phyloP scores from a whole-genome alignment of 2,329 filamentous ascomycete species.

The Colletotrichum spinosum region DNA sequence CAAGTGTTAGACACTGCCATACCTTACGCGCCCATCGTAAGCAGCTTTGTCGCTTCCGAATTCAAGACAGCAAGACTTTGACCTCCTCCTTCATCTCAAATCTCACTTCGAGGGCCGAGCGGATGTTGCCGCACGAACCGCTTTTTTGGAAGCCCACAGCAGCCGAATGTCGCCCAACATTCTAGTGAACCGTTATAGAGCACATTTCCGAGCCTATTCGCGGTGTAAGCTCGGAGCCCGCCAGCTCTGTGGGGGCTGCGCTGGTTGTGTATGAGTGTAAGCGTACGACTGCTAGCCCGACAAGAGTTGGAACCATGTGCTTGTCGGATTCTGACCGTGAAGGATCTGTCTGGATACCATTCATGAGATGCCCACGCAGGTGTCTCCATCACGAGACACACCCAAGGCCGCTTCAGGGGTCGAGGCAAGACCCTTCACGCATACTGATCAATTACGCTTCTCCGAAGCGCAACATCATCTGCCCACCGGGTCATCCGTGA shows the following conservation, averaged over 20 bases:
- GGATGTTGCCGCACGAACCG: conserved; percentile 9
- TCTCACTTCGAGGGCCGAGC: conserved; percentile 15
- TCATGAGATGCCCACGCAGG: conserved; percentile 1
- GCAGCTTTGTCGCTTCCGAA: too few species aligned
- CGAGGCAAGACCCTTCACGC: conserved; percentile 25
- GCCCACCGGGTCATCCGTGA: conserved; percentile 15
- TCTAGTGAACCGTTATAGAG: conserved; percentile 17
- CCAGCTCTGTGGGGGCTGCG: conserved; percentile 26
- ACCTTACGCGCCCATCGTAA: too few species aligned
- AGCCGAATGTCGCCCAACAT: background rate
- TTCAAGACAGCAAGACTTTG: too few species aligned
- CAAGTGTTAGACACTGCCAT: too few species aligned
- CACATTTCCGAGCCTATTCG: conserved; percentile 14
- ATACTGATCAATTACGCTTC: conserved; percentile 20
- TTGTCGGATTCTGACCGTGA: conserved; percentile 10
- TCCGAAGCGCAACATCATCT: conserved; percentile 28
- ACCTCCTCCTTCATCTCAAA: background rate
- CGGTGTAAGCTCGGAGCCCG: conserved; percentile 10
- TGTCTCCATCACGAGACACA: conserved; percentile 34
- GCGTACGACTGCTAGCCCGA: conserved; percentile 6
- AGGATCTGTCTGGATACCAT: too few species aligned
- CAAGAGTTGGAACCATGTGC: conserved; percentile 20
- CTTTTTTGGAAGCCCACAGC: conserved; percentile 10
- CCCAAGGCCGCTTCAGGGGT: background rate
- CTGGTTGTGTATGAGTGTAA: conserved; percentile 3